phyloP scores from a whole-genome alignment of 1,284 basidiomycete species.

The Singerocomus inundabilis region DNA sequence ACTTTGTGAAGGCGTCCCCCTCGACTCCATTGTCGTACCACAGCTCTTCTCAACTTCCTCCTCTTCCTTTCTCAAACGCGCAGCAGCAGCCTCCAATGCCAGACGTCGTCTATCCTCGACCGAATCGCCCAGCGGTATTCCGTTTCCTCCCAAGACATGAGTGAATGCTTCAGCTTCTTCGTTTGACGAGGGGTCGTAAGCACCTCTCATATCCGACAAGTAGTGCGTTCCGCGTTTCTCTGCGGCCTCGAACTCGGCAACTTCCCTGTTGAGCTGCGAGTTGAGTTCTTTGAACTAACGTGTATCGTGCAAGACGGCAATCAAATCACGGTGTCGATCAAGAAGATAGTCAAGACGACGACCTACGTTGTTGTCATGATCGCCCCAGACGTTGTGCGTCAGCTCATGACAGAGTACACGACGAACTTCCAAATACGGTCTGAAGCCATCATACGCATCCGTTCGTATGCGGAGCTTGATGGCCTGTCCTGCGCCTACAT shows the following conservation, averaged over 20 bases:
- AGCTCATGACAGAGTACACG: conserved; percentile 75
- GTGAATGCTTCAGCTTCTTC: conserved; percentile 53
- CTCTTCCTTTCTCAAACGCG: conserved; percentile 58
- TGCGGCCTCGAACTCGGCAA: conserved; percentile 62
- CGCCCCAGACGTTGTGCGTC: conserved; percentile 69
- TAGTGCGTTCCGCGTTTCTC: conserved; percentile 52
- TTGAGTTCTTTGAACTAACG: conserved; percentile 69
- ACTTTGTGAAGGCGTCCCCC: not conserved
- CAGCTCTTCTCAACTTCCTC: conserved; percentile 71
- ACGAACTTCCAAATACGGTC: conserved; percentile 62
- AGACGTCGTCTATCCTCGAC: conserved; percentile 54
- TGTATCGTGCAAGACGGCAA: conserved; percentile 18
- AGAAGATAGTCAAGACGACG: conserved; percentile 22
- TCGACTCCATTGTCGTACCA: conserved; percentile 45
- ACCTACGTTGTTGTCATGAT: conserved; percentile 72
- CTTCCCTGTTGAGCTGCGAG: conserved; percentile 70
- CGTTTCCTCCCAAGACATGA: conserved; percentile 47
- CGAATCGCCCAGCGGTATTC: conserved; percentile 37
- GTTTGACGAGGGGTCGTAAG: conserved; percentile 51
- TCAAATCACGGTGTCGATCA: not conserved
- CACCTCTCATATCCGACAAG: conserved; percentile 40
- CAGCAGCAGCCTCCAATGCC: conserved; percentile 58
- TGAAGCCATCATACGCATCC: conserved; percentile 67
- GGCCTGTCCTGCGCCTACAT: conserved; percentile 58
- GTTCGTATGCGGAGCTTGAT: conserved; percentile 72